Base-by-base conservation (phyloP, 768 basidiomycete genomes). In the Podaxis sp. region DNA sequence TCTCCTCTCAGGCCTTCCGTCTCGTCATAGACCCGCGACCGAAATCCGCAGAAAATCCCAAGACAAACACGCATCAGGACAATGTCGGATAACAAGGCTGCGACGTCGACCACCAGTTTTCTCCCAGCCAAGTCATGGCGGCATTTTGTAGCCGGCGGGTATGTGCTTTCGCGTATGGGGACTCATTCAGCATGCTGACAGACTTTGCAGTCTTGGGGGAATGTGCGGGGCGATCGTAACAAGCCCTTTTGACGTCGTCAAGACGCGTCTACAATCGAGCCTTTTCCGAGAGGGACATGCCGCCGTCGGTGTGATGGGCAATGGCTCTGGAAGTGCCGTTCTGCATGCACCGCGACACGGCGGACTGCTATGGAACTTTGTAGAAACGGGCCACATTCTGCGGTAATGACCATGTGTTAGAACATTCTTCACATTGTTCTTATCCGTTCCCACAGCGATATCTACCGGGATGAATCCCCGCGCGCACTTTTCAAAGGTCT, bases 141-240 rank as follows among this genome's bases (percentile, higher is more conserved):
- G 59, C 93, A 96, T 70, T 87, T 95, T 67, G 80, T 90, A 8
- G 93, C 90, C 30, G 93, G 93, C 80, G 93, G 92, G 93, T 94
- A 68, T 72, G 91, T 78, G 38, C 20, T 38, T 13, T 56, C 20
- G 11, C 20, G 17, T 44, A 60, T 63, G 22, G 10, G 5, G 12
- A 1, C 2, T 30, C 38, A 20, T 58, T 36, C 41, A 36, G 8
- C 26, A 40, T 55, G 56, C 49, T 48, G 67, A 65, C 50, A 50
- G 37, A 30, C 65, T 63, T 65, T 41, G 33, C 22, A 98, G 96
- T 22, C 78, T 98, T 17, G 97, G 96, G 26, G 97, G 96, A 44
- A 96, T 99, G 95, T 93, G 93, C 70, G 97, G 96, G 37, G 95
- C 95, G 17, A 90, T 97, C 63, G 89, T 98, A 2, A 99, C 97